A percentile compares a stretch with the other conserved stretches of the same genome.
These are phyloP conservation scores for Hamigera avellanea DNA, from an alignment of 495 filamentous ascomycete genomes.

Conservation along the genomic window DNA sequence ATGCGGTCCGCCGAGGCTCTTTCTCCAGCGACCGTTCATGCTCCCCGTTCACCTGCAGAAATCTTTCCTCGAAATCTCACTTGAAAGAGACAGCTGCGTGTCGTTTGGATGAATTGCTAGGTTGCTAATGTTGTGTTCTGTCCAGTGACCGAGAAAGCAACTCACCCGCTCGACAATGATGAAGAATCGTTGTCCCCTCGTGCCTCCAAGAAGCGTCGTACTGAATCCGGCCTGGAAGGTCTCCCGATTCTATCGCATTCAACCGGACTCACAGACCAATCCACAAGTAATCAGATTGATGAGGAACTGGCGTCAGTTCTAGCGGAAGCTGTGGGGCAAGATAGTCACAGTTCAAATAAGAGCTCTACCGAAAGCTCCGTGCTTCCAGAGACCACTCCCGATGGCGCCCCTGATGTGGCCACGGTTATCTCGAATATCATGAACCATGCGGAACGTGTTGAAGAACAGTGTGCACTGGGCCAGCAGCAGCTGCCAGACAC, in stretches of 20 bases:
- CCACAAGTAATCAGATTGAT: slow-evolving; percentile 30
- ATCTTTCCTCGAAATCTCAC: not conserved
- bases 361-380: not conserved
- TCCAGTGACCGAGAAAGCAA: slow-evolving; percentile 17
- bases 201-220: slow-evolving; percentile 32
- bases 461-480: slow-evolving; percentile 31
- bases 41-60: too few relatives aligned
- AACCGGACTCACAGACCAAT: slow-evolving; percentile 10
- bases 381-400: slow-evolving; percentile 10
- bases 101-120: slow-evolving; percentile 2
- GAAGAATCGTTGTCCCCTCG: slow-evolving; percentile 22
- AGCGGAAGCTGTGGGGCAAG: slow-evolving; percentile 1
- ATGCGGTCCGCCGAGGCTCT: not conserved
- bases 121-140: not conserved
- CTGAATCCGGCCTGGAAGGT: slow-evolving; percentile 20
- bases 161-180: slow-evolving; percentile 23
- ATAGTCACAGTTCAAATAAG: not conserved
- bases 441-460: slow-evolving; percentile 36
- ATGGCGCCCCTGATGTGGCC: slow-evolving; percentile 22
- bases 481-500: slow-evolving; percentile 23
- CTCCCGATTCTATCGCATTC: slow-evolving; percentile 8
- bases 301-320: slow-evolving; percentile 30
- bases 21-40: not conserved
- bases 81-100: too few relatives aligned
- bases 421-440: slow-evolving; percentile 34